Evolutionary conservation across 2,329 filamentous ascomycete genomes (phyloP), one percentile per base, ranked within the genome.

Genomic region (Paracorniculantispora psalliotae): DNA sequence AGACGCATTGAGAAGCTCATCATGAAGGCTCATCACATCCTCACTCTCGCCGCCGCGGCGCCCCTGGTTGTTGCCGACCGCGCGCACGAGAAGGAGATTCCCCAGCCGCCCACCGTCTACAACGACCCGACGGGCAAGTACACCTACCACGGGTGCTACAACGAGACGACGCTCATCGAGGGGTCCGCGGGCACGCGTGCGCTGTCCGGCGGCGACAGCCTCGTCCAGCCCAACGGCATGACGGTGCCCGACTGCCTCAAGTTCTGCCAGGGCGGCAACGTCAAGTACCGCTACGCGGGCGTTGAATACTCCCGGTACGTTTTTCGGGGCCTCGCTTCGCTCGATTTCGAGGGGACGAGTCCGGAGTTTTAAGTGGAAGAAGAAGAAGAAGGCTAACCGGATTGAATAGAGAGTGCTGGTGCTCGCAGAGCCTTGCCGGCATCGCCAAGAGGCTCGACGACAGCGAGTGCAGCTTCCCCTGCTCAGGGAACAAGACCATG

Each of bases 341-440:
- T 54, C 39, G 39, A 46, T 8, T 13, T 26, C 6, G 30, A 13
- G 25, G 4, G n/a, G n/a, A n/a, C n/a, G n/a, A n/a, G n/a, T n/a
- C n/a, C n/a, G n/a, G n/a, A n/a, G n/a, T n/a, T 2, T 21, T 37
- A 12, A 33, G 6, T 6, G 30, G 30, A 12, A 33, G 12, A 33
- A 33, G 30, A 12, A 12, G 6, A 12, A 12, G 12, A 33, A 33
- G 6, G 52, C 52, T 47, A 43, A 53, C n/a, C 23, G 3, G 23
- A 13, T 12, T 48, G 6, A 35, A 47, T 17, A 82, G 81, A 57
- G 82, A 86, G 72, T 87, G 83, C 75, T 86, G 81, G 77, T 87
- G 84, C 68, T 75, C 79, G 23, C 72, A 77, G 19, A 72, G 72
- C 49, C 65, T 86, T n/a, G 77, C 76, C 9, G 68, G 71, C 9